Percentiles rank a stretch among this genome's conserved stretches.
Conservation (phyloP, 2,329 filamentous ascomycete species). For the Fusarium sp. region DNA sequence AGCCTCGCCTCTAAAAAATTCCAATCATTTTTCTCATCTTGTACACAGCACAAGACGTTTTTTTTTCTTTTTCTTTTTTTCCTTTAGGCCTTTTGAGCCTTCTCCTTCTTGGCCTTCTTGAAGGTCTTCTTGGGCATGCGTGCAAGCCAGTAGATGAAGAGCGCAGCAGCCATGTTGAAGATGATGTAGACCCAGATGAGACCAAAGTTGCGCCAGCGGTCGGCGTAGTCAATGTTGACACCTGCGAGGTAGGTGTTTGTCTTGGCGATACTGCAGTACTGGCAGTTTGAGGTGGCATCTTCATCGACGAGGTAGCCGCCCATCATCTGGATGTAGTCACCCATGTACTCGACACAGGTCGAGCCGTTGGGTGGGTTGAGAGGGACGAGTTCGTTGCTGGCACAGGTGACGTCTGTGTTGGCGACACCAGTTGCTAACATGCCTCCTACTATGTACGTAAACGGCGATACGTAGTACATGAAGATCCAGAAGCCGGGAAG, state of each 20-base stretch:
- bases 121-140: conserved; percentile 58
- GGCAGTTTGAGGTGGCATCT: conserved; percentile 61
- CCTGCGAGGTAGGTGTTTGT: conserved; percentile 64
- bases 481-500: conserved; percentile 63
- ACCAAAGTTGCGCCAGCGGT: conserved; percentile 78
- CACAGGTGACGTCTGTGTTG: conserved; percentile 73
- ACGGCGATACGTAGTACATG: conserved; percentile 78
- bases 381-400: conserved; percentile 73
- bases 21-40: neutral
- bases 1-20: conserved; percentile 17
- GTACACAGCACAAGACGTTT: conserved; percentile 8
- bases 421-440: conserved; percentile 79
- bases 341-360: conserved; percentile 72
- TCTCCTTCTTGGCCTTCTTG: conserved; percentile 50
- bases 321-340: conserved; percentile 56
- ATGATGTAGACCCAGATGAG: conserved; percentile 69
- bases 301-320: conserved; percentile 67
- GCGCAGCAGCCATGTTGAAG: conserved; percentile 67
- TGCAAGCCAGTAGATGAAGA: conserved; percentile 67
- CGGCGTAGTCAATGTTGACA: conserved; percentile 64
- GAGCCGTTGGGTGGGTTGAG: conserved; percentile 69
- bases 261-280: conserved; percentile 64
- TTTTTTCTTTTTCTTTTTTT: neutral
- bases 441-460: conserved; percentile 82
- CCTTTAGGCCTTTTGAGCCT: conserved; percentile 12